phyloP scores from a whole-genome alignment of 208 protist genomes.

The Borovskyia barvae region DNA sequence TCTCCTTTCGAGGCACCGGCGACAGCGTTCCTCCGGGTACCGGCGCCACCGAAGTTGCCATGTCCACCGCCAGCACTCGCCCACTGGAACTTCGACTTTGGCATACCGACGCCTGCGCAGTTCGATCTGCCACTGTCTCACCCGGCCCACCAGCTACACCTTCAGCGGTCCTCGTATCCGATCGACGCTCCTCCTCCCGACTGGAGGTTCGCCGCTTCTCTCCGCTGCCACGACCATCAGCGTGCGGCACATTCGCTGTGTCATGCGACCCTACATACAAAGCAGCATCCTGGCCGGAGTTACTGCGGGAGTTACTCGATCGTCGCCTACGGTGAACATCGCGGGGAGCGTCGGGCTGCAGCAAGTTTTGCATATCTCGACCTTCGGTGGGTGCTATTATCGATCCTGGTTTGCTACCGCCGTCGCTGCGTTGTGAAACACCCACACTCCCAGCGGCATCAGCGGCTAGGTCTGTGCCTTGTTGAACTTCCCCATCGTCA shows the following conservation, averaged over 20 bases:
- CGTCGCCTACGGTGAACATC: neutral
- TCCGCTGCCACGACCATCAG: neutral
- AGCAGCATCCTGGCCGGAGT: slow-evolving; percentile 18
- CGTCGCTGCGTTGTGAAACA: too few species aligned
- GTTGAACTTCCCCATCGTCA: neutral
- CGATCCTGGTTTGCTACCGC: too few species aligned
- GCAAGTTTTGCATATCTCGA: slow-evolving; percentile 7
- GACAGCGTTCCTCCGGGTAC: slow-evolving; percentile 17
- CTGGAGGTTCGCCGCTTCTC: neutral
- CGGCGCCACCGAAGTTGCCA: neutral
- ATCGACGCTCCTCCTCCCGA: neutral
- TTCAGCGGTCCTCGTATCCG: neutral
- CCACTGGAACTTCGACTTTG: slow-evolving; percentile 19
- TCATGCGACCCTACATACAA: neutral
- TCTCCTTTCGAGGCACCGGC: slow-evolving; percentile 12
- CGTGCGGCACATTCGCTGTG: neutral
- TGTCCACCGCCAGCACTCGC: slow-evolving; percentile 9
- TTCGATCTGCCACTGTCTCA: neutral
- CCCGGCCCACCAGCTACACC: neutral
- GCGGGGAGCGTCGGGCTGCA: slow-evolving; percentile 20
- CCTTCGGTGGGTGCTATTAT: neutral
- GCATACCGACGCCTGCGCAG: slow-evolving; percentile 2
- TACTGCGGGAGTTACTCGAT: slow-evolving; percentile 16
- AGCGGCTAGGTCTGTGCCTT: neutral
- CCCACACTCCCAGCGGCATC: neutral